phyloP scores from a whole-genome alignment of 176 grass and related monocot genomes.

The Calamus simplicifolius region DNA sequence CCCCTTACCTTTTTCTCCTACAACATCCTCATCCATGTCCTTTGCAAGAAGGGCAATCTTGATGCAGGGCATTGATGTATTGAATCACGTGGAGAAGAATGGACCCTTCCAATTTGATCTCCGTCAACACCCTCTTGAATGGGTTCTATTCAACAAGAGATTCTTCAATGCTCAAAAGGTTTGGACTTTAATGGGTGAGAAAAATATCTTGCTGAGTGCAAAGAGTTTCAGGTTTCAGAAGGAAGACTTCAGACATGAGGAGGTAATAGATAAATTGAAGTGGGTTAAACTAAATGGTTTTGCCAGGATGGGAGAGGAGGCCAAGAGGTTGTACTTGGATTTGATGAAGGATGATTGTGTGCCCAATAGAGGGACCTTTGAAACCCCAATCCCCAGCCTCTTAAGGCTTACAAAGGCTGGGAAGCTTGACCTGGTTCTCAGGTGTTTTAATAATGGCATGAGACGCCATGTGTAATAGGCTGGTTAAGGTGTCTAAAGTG shows the following conservation, averaged over 20 bases:
- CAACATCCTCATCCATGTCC: conserved; percentile 17
- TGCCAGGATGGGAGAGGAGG: conserved; percentile 34
- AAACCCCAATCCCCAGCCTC: conserved; percentile 30
- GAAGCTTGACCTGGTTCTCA: too few relatives aligned
- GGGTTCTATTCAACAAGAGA: conserved; percentile 22
- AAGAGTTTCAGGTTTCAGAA: conserved; percentile 35
- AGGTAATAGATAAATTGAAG: conserved; percentile 36
- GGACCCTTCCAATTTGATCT: conserved; percentile 17
- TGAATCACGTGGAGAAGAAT: conserved; percentile 45
- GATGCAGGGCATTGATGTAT: conserved; percentile 22
- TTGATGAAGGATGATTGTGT: conserved; percentile 33
- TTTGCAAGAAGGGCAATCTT: conserved; percentile 38
- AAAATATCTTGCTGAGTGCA: conserved; percentile 9
- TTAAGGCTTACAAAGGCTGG: conserved; percentile 7
- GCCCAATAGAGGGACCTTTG: conserved; percentile 42
- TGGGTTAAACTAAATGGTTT: conserved; percentile 34
- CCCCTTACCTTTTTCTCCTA: too few relatives aligned
- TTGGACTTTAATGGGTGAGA: conserved; percentile 13
- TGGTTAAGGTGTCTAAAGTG: conserved; percentile 27
- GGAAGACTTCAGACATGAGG: conserved; percentile 23
- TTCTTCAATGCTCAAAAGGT: conserved; percentile 25
- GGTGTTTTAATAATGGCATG: too few relatives aligned
- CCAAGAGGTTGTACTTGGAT: conserved; percentile 40
- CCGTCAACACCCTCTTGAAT: not conserved
- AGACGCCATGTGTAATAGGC: conserved; percentile 19